A percentile compares a stretch with the other conserved stretches of the same genome.
phyloP scores from a whole-genome alignment of 306 rosid genomes.

The Parietaria judaica region DNA sequence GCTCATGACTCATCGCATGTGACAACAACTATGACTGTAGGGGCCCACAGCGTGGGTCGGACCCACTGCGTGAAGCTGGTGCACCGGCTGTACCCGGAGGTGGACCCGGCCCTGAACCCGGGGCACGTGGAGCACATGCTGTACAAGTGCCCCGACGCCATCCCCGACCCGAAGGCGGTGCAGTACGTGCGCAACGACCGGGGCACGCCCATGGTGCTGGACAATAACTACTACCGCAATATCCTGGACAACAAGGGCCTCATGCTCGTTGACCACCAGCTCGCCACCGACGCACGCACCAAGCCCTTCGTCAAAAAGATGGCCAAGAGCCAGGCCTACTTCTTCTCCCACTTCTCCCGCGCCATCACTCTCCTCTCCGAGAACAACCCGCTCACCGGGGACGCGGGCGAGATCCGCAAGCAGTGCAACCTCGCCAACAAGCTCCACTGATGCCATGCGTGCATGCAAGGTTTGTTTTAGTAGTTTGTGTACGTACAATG shows the following conservation, averaged over 20 bases:
- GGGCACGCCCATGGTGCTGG: constrained; percentile 87
- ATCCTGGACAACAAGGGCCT: constrained; percentile 90
- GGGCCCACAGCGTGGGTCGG: constrained; percentile 93
- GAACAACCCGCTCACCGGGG: constrained; percentile 91
- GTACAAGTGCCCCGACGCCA: constrained; percentile 82
- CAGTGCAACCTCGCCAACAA: constrained; percentile 87
- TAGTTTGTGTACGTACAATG: no score
- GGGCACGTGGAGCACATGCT: constrained; percentile 83
- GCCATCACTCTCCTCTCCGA: constrained; percentile 80
- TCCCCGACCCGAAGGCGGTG: constrained; percentile 94
- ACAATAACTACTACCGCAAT: constrained; percentile 94
- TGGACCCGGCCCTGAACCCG: constrained; percentile 69
- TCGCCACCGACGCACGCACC: constrained; percentile 81
- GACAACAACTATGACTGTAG: constrained; percentile 22
- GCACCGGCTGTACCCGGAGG: constrained; percentile 93
- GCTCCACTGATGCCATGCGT: constrained; percentile 13
- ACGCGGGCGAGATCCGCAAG: constrained; percentile 80
- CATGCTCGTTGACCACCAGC: constrained; percentile 69
- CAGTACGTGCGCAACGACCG: constrained; percentile 95
- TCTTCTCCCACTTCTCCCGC: constrained; percentile 73
- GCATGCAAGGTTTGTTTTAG: no score
- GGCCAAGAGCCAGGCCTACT: constrained; percentile 91
- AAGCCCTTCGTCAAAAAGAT: constrained; percentile 90
- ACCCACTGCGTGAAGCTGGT: constrained; percentile 95
- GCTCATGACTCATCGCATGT: no score